Base-by-base conservation (phyloP, 2,329 filamentous ascomycete species). In the Xylariaceae sp. region DNA sequence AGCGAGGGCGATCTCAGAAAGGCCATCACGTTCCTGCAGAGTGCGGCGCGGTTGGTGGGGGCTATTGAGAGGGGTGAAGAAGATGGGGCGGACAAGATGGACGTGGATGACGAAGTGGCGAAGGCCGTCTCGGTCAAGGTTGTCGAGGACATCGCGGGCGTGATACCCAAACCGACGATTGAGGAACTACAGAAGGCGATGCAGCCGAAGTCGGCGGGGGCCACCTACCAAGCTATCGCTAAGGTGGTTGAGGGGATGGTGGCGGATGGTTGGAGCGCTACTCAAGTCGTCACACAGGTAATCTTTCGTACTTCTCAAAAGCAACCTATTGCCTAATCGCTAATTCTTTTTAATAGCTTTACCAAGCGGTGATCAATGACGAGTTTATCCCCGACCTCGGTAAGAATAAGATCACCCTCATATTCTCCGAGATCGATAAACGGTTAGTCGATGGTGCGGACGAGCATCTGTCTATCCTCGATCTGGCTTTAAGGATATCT, bases 401-500 rank as follows among this genome's bases (percentile, higher is more conserved):
- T 68, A 99, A 99, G 76, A 95, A 93, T 69, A 87, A 87, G 70
- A 93, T 99, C 54, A 87, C 93, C 41, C 80, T 90, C 58, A 80
- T 93, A 3, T 99, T 99, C 69, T 97, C 92, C 0, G 92, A 97
- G 72, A 81, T 93, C 23, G 94, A 99, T 70, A 97, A 97, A 79
- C 83, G 94, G 60, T 75, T 99, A 40, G 88, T 96, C 5, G 95
- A 99, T 72, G 94, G 94, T 7, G 89, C 92, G 2, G 94, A 99
- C 68, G 94, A 99, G 75, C 93, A 99, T 70, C 77, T 99, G 20
- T 91, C 90, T 1, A 88, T 97, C 54, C 76, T 99, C 26, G 93
- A 99, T 71, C 70, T 97, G 60, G 81, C 88, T 6, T 78, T 97
- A 67, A 86, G 90, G 66, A 88, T 96, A 75, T 90, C 90, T 0